Base-by-base conservation (phyloP, 148 eudicot species). In the Chenopodium formosanum region DNA sequence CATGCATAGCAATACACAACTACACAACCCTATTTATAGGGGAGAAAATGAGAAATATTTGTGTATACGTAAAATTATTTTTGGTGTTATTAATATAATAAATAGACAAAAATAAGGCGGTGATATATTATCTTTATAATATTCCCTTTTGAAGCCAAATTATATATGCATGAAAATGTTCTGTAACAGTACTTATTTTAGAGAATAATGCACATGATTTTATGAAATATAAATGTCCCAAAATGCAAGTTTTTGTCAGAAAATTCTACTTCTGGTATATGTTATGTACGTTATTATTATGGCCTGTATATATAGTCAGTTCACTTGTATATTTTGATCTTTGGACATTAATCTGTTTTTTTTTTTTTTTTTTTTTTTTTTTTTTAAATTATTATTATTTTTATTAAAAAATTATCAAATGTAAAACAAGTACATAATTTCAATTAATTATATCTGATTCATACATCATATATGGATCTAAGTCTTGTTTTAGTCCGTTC, bases 11-110 rank as follows among this genome's bases (percentile, higher is more conserved):
- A 70, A 4, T 19, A 34, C 50, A 70, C 11, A 37, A 70, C 47
- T 19, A 34, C 50, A 70, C 11, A 37, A 70, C 23, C 10, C 73
- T 70, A 70, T 70, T 70, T 70, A 70, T 70, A 70, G 73, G 48
- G 48, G 73, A 70, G 73, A 25, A 25, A 25, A 25, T 25, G 25
- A 25, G 25, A 40, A 1, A 10, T 11, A 12, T 50, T 50, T 12
- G 53, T 50, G 14, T 50, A 50, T 50, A 50, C 53, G 12, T 50
- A 50, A 53, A 20, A 16, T 53, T 68, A 53, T 53, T 68, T 32
- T 31, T 13, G 0, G 4, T 17, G 40, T 11, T 53, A 53, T 16
- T 12, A 53, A 53, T 12, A 53, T 13, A 53, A 16, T 13, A 53
- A 53, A 53, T 13, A 53, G 0, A 53, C 13, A 53, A 53, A 12